phyloP scores from a whole-genome alignment of 192 early-diverging fungal genomes.

The Gamsiella multidivaricata region DNA sequence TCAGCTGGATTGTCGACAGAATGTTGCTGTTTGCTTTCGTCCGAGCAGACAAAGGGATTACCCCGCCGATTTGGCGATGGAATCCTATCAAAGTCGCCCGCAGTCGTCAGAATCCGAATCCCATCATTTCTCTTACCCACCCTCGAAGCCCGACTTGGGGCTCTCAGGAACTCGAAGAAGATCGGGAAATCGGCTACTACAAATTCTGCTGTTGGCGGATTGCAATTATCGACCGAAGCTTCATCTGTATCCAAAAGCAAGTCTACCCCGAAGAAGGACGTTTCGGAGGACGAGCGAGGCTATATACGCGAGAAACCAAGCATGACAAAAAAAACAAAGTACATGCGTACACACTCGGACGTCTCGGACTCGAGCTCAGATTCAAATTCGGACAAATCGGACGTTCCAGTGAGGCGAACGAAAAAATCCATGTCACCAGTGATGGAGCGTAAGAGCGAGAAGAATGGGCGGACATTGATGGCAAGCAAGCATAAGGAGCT shows the following conservation, averaged over 20 bases:
- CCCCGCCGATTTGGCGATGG: slow-evolving; percentile 2
- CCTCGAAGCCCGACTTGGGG: neutral
- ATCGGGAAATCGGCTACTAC: neutral
- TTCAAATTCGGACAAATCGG: neutral
- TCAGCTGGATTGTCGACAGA: neutral
- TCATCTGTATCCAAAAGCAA: neutral
- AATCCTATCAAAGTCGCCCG: slow-evolving; percentile 2
- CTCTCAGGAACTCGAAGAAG: neutral
- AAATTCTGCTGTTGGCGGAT: neutral
- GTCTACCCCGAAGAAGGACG: neutral
- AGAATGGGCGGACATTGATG: neutral
- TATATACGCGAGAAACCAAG: neutral
- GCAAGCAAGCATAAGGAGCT: neutral
- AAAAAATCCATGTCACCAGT: neutral
- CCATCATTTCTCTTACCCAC: slow-evolving; percentile 9
- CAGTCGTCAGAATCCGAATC: slow-evolving; percentile 15
- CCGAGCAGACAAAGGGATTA: slow-evolving; percentile 1
- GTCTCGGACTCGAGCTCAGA: neutral
- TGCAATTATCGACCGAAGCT: neutral
- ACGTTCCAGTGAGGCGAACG: neutral
- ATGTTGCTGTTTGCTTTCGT: slow-evolving; percentile 10
- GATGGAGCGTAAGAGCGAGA: neutral
- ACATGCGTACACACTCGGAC: neutral
- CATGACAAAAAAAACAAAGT: neutral
- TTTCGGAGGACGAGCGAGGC: neutral